phyloP scores from a whole-genome alignment of 1,139 yeast genomes.

The Geotrichum bryndzae region DNA sequence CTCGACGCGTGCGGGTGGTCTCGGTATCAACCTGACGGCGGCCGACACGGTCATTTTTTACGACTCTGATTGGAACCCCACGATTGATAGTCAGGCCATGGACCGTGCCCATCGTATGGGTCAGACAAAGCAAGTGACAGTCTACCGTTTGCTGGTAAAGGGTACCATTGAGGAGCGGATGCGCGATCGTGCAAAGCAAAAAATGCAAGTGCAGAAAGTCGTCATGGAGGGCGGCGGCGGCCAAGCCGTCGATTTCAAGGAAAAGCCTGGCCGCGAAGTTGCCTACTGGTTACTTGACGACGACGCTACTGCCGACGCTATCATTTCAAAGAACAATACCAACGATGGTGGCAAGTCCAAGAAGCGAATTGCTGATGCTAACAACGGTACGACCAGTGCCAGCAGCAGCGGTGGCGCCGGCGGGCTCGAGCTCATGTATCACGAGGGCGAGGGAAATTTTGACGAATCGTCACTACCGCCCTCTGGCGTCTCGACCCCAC shows the following conservation, averaged over 20 bases:
- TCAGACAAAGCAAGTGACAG: conserved; percentile 95
- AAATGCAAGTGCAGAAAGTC: conserved; percentile 96
- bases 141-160: conserved; percentile 79
- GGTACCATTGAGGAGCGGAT: conserved; percentile 96
- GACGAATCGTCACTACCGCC: conserved; percentile 26
- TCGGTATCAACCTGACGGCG: conserved; percentile 95
- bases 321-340: conserved; percentile 22
- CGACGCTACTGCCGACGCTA: conserved; percentile 45
- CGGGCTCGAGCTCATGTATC: conserved; percentile 51
- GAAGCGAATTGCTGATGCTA: conserved; percentile 21
- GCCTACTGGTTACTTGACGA: conserved; percentile 77
- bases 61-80: conserved; percentile 99
- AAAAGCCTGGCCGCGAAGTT: conserved; percentile 47
- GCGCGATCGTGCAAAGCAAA: conserved; percentile 98
- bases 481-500: background rate
- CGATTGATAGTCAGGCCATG: conserved; percentile 98
- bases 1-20: conserved; percentile 98
- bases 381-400: conserved; percentile 2
- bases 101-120: conserved; percentile 98
- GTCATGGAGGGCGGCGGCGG: conserved; percentile 84
- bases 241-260: conserved; percentile 34
- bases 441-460: conserved; percentile 55
- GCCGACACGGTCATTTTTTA: conserved; percentile 97
- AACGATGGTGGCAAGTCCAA: conserved; percentile 1
- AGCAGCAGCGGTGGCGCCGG: background rate